These are phyloP conservation scores for Aschersonia sp. DNA, from an alignment of 2,329 filamentous ascomycete species.

Conservation along the genomic window DNA sequence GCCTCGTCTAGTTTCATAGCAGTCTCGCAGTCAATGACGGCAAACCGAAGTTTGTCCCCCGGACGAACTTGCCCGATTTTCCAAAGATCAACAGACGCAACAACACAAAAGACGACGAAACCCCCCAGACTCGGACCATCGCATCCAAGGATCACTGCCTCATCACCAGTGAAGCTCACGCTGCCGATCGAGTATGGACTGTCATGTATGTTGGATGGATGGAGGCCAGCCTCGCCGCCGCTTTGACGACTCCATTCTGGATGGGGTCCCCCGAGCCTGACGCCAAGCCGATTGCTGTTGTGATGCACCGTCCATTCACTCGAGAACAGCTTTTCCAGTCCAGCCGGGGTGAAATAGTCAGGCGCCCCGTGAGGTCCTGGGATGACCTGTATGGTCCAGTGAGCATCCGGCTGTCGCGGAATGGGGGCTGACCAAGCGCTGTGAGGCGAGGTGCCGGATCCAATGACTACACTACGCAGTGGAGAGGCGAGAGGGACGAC, in stretches of 20 bases:
- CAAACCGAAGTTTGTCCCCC: slow-evolving; percentile 21
- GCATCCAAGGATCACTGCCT: slow-evolving; percentile 21
- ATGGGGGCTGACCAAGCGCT: too few species aligned
- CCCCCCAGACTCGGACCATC: slow-evolving; percentile 27
- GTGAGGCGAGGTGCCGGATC: too few species aligned
- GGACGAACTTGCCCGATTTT: slow-evolving; percentile 25
- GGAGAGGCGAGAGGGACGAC: too few species aligned
- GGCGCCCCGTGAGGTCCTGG: slow-evolving; percentile 23
- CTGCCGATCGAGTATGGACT: slow-evolving; percentile 24
- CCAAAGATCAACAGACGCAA: slow-evolving; percentile 24
- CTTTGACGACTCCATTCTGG: slow-evolving; percentile 21
- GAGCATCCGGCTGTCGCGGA: neutral
- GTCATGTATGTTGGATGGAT: slow-evolving; percentile 27
- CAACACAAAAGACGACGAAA: slow-evolving; percentile 22
- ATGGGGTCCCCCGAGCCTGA: slow-evolving; percentile 21
- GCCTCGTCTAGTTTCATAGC: too few species aligned
- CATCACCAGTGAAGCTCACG: slow-evolving; percentile 27
- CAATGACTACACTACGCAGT: too few species aligned
- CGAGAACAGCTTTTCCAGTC: slow-evolving; percentile 15
- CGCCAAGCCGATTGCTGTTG: slow-evolving; percentile 24
- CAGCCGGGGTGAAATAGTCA: slow-evolving; percentile 20
- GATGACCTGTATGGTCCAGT: slow-evolving; percentile 18
- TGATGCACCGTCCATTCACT: slow-evolving; percentile 22
- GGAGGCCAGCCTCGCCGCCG: slow-evolving; percentile 22
- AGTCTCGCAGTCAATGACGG: slow-evolving; percentile 10